Evolutionary conservation across 2,329 filamentous ascomycete genomes (phyloP), one percentile per base, ranked within the genome.

Genomic region (Aspergillus phoenicis): DNA sequence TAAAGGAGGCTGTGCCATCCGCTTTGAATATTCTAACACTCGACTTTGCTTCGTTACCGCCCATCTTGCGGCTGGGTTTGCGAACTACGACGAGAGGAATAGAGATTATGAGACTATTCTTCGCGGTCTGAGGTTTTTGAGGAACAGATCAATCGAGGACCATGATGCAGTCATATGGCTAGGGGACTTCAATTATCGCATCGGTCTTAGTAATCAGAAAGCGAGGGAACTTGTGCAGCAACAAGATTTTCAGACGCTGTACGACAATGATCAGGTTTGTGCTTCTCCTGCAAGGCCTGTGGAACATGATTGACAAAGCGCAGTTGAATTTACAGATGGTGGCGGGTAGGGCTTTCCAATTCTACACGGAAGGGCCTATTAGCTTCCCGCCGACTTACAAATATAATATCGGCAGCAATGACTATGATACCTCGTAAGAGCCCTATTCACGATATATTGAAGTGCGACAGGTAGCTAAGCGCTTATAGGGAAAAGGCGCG

Each of bases 161-260:
- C 95, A 99, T 73, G 92, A 90, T 66, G 89, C 91, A 22, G 89
- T 98, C 38, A 89, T 97, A 57, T 99, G 95, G 94, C 84, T 97
- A 45, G 95, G 95, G 5, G 95, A 99, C 75, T 99, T 99, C 81
- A 99, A 99, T 73, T 99, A 99, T 77, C 89, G 95, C 17, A 96
- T 99, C 69, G 94, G 93, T 1, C 83, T 98, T 60, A 85, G 84
- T 48, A 87, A 91, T 65, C 92, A 97, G 41, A 88, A 84, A 62
- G 91, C 92, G 7, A 89, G 91, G 66, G 85, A 88, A 33, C 80
- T 96, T 8, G 87, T 97, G 58, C 85, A 89, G 68, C 83, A 85
- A 58, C 82, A 85, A 26, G 89, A 97, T 70, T 81, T 96, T 10
- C 90, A 89, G 59, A 88, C 84, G 17, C 79, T 98, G 53, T 96